Evolutionary conservation across 108 stramenopile species (phyloP).

Genomic region (Mayamaea pseudoterrestris): DNA sequence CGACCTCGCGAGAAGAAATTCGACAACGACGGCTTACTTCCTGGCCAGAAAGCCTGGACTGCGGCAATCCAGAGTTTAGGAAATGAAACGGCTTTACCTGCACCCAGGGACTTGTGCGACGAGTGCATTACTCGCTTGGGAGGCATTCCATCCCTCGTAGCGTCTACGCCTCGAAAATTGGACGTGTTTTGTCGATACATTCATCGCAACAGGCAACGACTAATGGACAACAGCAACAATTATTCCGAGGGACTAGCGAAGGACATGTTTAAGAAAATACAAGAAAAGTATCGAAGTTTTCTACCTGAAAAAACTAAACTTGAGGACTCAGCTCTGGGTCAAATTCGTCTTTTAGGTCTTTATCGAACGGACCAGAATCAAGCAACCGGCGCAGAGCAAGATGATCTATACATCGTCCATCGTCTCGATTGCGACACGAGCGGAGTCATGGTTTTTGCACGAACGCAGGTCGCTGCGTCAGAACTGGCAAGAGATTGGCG

Average conservation of each 20-base stretch:
- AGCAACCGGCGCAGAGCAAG: not conserved
- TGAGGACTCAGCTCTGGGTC: constrained; percentile 58
- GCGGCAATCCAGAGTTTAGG: not conserved
- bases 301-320: constrained; percentile 19
- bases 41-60: not conserved
- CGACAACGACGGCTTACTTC: not conserved
- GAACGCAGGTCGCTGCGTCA: constrained; percentile 38
- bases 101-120: too few species aligned
- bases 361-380: constrained; percentile 6
- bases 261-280: not conserved
- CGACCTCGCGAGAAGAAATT: too few species aligned
- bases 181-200: constrained; percentile 31
- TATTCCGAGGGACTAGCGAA: not conserved
- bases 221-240: not conserved
- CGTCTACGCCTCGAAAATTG: constrained; percentile 43
- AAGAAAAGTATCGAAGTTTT: not conserved
- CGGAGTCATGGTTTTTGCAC: constrained; percentile 63
- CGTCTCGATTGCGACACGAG: constrained; percentile 72
- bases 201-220: constrained; percentile 27
- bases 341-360: constrained; percentile 32
- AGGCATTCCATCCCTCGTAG: constrained; percentile 4
- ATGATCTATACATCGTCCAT: constrained; percentile 41
- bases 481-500: constrained; percentile 41
- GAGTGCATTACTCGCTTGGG: not conserved
- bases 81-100: not conserved